Conservation (phyloP, 2,329 filamentous ascomycete species). For the Ceratocystis ficicola region DNA sequence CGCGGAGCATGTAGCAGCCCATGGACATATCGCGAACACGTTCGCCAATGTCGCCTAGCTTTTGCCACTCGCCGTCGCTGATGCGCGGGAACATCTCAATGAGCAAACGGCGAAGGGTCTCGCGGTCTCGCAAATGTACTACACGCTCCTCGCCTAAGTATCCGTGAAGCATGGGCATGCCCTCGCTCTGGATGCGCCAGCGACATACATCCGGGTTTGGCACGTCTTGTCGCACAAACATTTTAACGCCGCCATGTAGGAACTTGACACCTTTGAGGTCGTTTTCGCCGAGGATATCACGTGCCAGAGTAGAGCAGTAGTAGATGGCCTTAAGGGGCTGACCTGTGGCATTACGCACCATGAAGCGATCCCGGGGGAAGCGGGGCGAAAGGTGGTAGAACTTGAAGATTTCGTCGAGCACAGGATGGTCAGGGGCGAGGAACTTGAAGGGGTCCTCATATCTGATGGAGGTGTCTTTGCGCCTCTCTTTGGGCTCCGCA, state of each 20-base stretch:
- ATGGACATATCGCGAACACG: conserved; percentile 66
- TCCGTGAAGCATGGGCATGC: conserved; percentile 77
- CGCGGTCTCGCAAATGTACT: conserved; percentile 60
- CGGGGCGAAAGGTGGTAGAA: conserved; percentile 77
- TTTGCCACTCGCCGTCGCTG: conserved; percentile 57
- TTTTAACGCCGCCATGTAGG: conserved; percentile 92
- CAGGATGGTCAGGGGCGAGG: conserved; percentile 58
- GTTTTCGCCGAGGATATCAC: conserved; percentile 75
- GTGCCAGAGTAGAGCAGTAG: conserved; percentile 76
- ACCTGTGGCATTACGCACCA: conserved; percentile 87
- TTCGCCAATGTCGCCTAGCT: conserved; percentile 78
- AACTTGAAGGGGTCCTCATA: conserved; percentile 91
- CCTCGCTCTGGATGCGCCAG: conserved; percentile 94
- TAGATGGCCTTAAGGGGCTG: conserved; percentile 90
- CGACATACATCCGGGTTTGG: conserved; percentile 75
- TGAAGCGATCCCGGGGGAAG: conserved; percentile 83
- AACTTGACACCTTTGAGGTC: conserved; percentile 89
- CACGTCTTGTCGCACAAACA: conserved; percentile 97
- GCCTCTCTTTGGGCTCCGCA: conserved; percentile 17
- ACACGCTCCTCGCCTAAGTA: conserved; percentile 73
- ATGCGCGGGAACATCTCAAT: conserved; percentile 97
- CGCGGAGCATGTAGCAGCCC: conserved; percentile 81
- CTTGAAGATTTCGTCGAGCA: conserved; percentile 61
- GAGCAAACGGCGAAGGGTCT: conserved; percentile 69
- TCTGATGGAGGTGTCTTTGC: conserved; percentile 37